Evolutionary conservation across 2,329 filamentous ascomycete species (phyloP).

Genomic region (Colletotrichum horii): DNA sequence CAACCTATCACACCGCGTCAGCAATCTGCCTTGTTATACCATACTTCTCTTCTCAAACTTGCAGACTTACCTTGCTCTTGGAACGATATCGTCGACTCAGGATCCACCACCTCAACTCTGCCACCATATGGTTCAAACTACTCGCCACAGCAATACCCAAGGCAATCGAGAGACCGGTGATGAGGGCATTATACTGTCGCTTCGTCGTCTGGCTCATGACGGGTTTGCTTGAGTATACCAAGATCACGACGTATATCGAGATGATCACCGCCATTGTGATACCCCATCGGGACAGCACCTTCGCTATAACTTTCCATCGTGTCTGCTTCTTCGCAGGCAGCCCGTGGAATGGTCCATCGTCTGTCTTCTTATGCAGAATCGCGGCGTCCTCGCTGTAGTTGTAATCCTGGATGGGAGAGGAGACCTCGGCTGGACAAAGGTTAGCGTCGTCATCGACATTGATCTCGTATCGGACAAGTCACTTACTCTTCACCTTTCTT

Average conservation of each 20-base stretch:
- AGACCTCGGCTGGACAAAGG: not conserved
- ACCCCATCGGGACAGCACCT: conserved; percentile 26
- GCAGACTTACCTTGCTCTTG: conserved; percentile 40
- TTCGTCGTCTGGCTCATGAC: conserved; percentile 39
- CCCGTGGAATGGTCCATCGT: conserved; percentile 7
- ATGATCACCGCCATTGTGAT: conserved; percentile 32
- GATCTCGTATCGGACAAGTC: not conserved
- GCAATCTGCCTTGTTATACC: not conserved
- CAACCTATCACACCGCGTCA: conserved; percentile 14
- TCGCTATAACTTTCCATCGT: not conserved
- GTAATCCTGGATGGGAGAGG: not conserved
- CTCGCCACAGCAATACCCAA: conserved; percentile 47
- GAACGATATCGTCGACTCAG: conserved; percentile 40
- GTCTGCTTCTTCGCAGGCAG: not conserved
- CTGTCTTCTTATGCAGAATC: not conserved
- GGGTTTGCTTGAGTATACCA: conserved; percentile 28
- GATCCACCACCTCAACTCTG: conserved; percentile 52
- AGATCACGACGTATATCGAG: conserved; percentile 32
- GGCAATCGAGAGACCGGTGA: conserved; percentile 46
- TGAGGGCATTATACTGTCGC: conserved; percentile 46
- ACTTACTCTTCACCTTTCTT: not conserved
- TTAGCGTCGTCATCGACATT: not conserved
- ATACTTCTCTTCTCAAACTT: not conserved
- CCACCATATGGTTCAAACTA: conserved; percentile 47
- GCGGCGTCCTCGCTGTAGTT: conserved; percentile 1